These are phyloP conservation scores for Fraxinus americana DNA, from an alignment of 257 asterid genomes.

Conservation along the genomic window DNA sequence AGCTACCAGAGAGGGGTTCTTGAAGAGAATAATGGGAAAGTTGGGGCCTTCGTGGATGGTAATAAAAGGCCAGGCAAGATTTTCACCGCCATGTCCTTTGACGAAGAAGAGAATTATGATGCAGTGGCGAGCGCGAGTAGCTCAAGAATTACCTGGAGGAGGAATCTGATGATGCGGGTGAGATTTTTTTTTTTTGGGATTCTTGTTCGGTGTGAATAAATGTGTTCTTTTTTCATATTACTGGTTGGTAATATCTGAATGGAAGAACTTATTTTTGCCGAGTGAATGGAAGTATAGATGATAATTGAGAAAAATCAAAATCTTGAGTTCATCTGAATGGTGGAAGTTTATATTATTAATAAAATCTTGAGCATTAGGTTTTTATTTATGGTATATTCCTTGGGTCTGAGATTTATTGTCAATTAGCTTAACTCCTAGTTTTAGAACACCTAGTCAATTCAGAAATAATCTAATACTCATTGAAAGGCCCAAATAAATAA, in stretches of 20 bases:
- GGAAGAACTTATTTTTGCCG: background rate
- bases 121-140: conserved; percentile 38
- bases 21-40: conserved; percentile 35
- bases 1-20: conserved; percentile 79
- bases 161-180: conserved; percentile 88
- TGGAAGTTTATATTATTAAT: background rate
- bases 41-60: conserved; percentile 67
- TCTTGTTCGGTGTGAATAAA: background rate
- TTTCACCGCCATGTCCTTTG: conserved; percentile 86
- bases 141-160: conserved; percentile 50
- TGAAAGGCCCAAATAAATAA: background rate
- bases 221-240: background rate
- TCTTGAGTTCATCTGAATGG: background rate
- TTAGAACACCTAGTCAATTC: background rate
- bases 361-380: background rate
- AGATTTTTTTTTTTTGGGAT: conserved; percentile 11
- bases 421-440: background rate
- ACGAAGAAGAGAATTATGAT: conserved; percentile 35
- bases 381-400: background rate
- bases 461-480: background rate
- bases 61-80: conserved; percentile 91
- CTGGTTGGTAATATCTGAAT: background rate
- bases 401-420: background rate
- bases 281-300: background rate
- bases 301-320: background rate